Conservation (phyloP, 2,329 filamentous ascomycete genomes). For the Daldinia sp. region DNA sequence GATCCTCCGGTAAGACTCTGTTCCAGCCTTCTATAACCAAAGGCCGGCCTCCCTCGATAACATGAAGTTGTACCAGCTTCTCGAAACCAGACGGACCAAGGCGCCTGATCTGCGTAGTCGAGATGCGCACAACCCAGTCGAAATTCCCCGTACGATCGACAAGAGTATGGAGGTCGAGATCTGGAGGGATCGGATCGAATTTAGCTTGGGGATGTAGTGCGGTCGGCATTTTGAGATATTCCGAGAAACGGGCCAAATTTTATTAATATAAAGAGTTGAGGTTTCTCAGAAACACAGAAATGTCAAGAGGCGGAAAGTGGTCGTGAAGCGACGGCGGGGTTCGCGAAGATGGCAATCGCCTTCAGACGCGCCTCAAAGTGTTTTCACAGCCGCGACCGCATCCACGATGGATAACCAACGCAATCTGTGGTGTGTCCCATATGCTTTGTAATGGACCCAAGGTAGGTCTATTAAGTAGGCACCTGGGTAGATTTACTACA, state of each 20-base stretch:
- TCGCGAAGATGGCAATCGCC: slow-evolving; percentile 33
- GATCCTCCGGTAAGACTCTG: slow-evolving; percentile 75
- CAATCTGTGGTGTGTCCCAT: not conserved
- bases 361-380: slow-evolving; percentile 33
- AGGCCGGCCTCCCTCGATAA: slow-evolving; percentile 86
- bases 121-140: slow-evolving; percentile 85
- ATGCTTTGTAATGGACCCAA: not conserved
- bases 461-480: too few species aligned
- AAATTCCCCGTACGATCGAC: slow-evolving; percentile 87
- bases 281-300: not conserved
- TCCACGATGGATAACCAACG: slow-evolving; percentile 4
- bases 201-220: slow-evolving; percentile 83
- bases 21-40: slow-evolving; percentile 93
- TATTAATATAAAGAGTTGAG: not conserved
- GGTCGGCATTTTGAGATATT: slow-evolving; percentile 71
- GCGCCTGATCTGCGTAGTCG: slow-evolving; percentile 79
- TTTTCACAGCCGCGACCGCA: slow-evolving; percentile 18
- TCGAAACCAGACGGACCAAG: slow-evolving; percentile 86
- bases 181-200: slow-evolving; percentile 90
- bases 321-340: slow-evolving; percentile 23
- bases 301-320: not conserved
- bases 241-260: not conserved
- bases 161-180: slow-evolving; percentile 80
- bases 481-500: not conserved
- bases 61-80: slow-evolving; percentile 84